Conservation (phyloP, 805 yeast species). For the Helenozyma baotianmanensis region DNA sequence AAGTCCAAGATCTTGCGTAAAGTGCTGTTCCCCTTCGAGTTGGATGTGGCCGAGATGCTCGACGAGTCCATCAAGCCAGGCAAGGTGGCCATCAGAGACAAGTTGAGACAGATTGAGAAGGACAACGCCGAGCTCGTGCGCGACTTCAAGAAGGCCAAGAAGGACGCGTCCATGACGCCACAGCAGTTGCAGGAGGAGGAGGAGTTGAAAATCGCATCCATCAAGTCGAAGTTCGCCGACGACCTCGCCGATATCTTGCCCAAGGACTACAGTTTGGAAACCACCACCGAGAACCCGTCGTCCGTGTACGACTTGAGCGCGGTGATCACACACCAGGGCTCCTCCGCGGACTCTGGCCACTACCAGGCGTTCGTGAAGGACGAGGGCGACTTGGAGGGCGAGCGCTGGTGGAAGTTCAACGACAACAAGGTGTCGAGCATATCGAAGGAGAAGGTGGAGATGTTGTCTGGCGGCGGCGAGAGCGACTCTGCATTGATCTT, state of each 20-base stretch:
- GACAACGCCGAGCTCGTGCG: constrained; percentile 67
- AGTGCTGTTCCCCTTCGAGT: constrained; percentile 90
- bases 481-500: constrained; percentile 91
- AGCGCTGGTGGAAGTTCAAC: constrained; percentile 90
- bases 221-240: constrained; percentile 48
- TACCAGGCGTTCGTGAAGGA: constrained; percentile 87
- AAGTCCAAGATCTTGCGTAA: constrained; percentile 92
- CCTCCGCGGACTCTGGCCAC: constrained; percentile 96
- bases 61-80: constrained; percentile 69
- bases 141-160: constrained; percentile 61
- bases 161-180: constrained; percentile 38
- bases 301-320: constrained; percentile 81
- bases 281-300: constrained; percentile 73
- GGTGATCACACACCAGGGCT: constrained; percentile 89
- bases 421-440: constrained; percentile 83
- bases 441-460: constrained; percentile 76
- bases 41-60: constrained; percentile 82
- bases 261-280: constrained; percentile 19
- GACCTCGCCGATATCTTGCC: constrained; percentile 43
- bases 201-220: constrained; percentile 43
- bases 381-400: constrained; percentile 55
- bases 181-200: constrained; percentile 55
- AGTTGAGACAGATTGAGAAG: constrained; percentile 70
- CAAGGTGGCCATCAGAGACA: constrained; percentile 71
- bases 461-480: constrained; percentile 96